Evolutionary conservation across 2,329 filamentous ascomycete genomes (phyloP).

Genomic region (Leptoxyphium fumago): DNA sequence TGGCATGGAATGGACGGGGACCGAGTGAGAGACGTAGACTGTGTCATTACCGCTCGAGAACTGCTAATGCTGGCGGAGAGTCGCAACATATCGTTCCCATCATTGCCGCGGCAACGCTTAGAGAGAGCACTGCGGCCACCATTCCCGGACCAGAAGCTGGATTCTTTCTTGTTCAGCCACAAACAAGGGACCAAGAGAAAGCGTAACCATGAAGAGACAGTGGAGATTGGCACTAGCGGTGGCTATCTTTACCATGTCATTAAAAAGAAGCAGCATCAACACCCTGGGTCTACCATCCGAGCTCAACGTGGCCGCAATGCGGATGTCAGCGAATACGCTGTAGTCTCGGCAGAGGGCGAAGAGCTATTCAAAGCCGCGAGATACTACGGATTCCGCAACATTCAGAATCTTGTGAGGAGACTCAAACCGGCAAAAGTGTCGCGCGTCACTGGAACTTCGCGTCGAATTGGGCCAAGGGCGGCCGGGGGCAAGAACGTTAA

Average conservation of each 20-base stretch:
- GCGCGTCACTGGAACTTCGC: slow-evolving; percentile 62
- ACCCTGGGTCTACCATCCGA: slow-evolving; percentile 58
- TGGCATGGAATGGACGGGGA: slow-evolving; percentile 25
- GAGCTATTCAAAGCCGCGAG: slow-evolving; percentile 64
- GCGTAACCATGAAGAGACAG: slow-evolving; percentile 23
- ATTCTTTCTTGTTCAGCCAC: slow-evolving; percentile 59
- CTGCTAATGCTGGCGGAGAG: slow-evolving; percentile 77
- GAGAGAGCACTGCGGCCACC: slow-evolving; percentile 30
- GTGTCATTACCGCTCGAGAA: slow-evolving; percentile 93
- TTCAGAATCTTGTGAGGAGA: slow-evolving; percentile 90
- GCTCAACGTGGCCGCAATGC: slow-evolving; percentile 67
- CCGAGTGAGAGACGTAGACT: slow-evolving; percentile 79
- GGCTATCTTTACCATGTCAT: slow-evolving; percentile 81
- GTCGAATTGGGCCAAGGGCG: slow-evolving; percentile 39
- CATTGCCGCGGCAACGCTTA: slow-evolving; percentile 46
- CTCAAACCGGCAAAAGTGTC: slow-evolving; percentile 68
- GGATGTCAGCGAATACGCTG: slow-evolving; percentile 75
- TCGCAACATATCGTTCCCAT: slow-evolving; percentile 61
- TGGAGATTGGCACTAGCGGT: slow-evolving; percentile 62
- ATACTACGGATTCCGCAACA: slow-evolving; percentile 96
- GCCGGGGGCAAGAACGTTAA: slow-evolving; percentile 24
- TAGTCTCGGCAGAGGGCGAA: slow-evolving; percentile 36
- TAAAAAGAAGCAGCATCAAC: slow-evolving; percentile 52
- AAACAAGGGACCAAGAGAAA: slow-evolving; percentile 29
- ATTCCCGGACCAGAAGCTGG: slow-evolving; percentile 61